Evolutionary conservation across 805 yeast species (phyloP).

Genomic region (Kodamaea hsintzibuensis): DNA sequence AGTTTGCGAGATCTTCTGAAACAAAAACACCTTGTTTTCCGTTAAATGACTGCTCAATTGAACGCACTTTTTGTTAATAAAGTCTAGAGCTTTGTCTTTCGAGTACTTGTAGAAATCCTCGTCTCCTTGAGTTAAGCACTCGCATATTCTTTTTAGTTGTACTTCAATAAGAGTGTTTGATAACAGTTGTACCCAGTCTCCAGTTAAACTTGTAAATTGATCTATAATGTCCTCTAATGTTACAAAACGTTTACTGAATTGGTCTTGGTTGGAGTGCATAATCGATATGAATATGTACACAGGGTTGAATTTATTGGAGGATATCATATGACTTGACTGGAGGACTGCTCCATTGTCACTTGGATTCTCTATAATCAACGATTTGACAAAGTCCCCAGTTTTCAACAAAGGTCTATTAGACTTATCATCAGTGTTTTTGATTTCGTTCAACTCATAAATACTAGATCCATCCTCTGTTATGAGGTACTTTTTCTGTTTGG

Average conservation of each 20-base stretch:
- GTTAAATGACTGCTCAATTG: slow-evolving; percentile 32
- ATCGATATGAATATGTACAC: slow-evolving; percentile 40
- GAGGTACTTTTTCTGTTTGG: slow-evolving; percentile 6
- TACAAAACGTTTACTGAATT: slow-evolving; percentile 30
- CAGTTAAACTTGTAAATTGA: slow-evolving; percentile 26
- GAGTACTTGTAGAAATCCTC: slow-evolving; percentile 45
- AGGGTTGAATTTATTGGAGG: slow-evolving; percentile 42
- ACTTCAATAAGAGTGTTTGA: slow-evolving; percentile 18
- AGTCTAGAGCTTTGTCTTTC: slow-evolving; percentile 34
- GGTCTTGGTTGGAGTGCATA: slow-evolving; percentile 25
- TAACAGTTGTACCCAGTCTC: slow-evolving; percentile 27
- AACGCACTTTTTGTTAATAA: slow-evolving; percentile 39
- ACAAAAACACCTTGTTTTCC: slow-evolving; percentile 8
- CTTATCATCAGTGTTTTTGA: not conserved
- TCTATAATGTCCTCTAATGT: slow-evolving; percentile 49
- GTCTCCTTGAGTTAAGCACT: slow-evolving; percentile 31
- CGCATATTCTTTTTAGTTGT: slow-evolving; percentile 24
- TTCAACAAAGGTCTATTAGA: not conserved
- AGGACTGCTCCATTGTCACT: slow-evolving; percentile 35
- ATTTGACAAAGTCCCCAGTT: slow-evolving; percentile 5
- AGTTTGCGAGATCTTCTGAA: slow-evolving; percentile 4
- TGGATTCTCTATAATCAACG: slow-evolving; percentile 1
- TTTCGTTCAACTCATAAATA: slow-evolving; percentile 8
- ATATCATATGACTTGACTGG: slow-evolving; percentile 41
- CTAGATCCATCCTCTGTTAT: not conserved